Evolutionary conservation across 73 alveolate species (phyloP), one percentile per base, ranked within the genome.

Genomic region (Diophrys sp.): DNA sequence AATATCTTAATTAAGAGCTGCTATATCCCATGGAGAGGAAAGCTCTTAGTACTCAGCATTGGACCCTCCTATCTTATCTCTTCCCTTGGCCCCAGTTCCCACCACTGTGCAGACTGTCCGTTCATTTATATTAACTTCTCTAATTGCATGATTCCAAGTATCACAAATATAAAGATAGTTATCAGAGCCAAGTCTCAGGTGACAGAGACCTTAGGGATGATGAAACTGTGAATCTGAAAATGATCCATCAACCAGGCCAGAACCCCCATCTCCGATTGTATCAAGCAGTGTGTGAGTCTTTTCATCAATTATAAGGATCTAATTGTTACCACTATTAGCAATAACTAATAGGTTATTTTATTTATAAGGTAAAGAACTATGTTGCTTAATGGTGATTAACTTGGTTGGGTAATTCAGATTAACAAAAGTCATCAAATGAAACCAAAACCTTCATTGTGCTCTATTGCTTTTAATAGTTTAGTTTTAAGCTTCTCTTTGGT

Each of bases 381-480:
- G 72, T 31, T 70, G 54, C 77, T 56, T 74, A 33, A 82, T 74
- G 26, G 34, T 11, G 1, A 74, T 29, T 5, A 82, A 23, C 30
- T 82, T 82, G n/a, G 80, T 77, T 32, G 90, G 90, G 57, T 8
- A 74, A 14, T 67, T 82, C 1, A 82, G n/a, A n/a, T n/a, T n/a
- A 31, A 68, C 44, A 75, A 75, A 75, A 23, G 54, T 1, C 28
- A 33, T 91, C 87, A 91, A 44, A 91, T 84, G 23, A 97, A 81
- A 26, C 99, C 99, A 77, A 97, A 97, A 29, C 99, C 99, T 89
- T 93, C 97, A 18, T 98, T 92, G 84, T 97, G 93, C 72, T 94
- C 85, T 30, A 97, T 90, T 23, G 99, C 98, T 32, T 68, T 89
- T n/a, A 71, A 56, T 29, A 97, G 78, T 24, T 87, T 86, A 68